Base-by-base conservation (phyloP, 768 basidiomycete species). In the Neoboletus magnificus region DNA sequence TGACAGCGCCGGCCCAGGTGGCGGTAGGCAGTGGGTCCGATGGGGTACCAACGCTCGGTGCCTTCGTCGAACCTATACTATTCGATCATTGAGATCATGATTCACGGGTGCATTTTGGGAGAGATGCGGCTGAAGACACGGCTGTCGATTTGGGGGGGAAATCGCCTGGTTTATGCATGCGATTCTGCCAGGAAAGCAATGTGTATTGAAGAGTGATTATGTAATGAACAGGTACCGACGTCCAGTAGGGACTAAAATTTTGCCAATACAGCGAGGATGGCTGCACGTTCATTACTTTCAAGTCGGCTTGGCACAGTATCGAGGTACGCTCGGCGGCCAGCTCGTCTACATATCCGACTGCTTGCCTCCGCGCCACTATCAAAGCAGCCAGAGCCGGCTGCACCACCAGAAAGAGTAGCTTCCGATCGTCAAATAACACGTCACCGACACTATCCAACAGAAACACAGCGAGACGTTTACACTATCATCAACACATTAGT, bases 241-340 rank as follows among this genome's bases (percentile, higher is more conserved):
- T 16, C n/a, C n/a, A n/a, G n/a, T n/a, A n/a, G n/a, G 3, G 18
- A 27, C 43, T 44, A n/a, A 39, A 39, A 39, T 7, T 45, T 25
- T 25, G 11, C 27, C 40, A 48, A 12, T 25, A 48, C 41, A 22
- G 25, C 25, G 13, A 35, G 15, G 27, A 67, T 67, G 66, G 48
- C 46, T 22, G 41, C 54, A 12, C 66, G 61, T 23, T 59, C 45
- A 35, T 37, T 56, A 20, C 55, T 61, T 50, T 46, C 58, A 27
- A 48, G 53, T 53, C 57, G 55, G 9, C 48, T 57, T 48, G 39
- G 52, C 15, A 15, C 32, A 6, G 49, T 48, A 2, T 41, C 61
- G 8, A 54, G 55, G 20, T 42, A 55, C 48, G 10, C 41, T 2
- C 56, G 48, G 30, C 61, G 41, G 39, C 58, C 57, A 41, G 18